Evolutionary conservation across 2,329 filamentous ascomycete genomes (phyloP).

Genomic region (Fusarium mexicanum): DNA sequence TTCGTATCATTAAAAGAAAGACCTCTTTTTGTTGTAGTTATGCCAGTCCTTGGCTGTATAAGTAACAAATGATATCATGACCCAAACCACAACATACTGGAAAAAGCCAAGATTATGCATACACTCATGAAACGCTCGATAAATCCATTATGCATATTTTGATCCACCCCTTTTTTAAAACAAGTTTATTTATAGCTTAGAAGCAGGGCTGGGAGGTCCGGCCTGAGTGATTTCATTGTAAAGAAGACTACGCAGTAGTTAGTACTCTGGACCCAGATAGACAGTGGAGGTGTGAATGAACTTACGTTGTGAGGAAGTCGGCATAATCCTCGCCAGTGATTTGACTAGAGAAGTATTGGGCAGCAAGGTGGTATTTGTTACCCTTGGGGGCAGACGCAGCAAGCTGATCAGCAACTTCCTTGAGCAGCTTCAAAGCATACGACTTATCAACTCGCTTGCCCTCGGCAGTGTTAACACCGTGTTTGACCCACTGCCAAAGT

Average conservation of each 20-base stretch:
- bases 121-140: conserved; percentile 30
- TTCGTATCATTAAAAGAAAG: not conserved
- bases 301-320: conserved; percentile 89
- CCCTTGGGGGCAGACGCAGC: conserved; percentile 80
- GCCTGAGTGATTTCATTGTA: conserved; percentile 89
- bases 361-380: conserved; percentile 91
- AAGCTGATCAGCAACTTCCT: conserved; percentile 84
- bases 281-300: conserved; percentile 24
- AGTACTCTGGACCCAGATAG: not conserved
- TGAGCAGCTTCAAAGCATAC: conserved; percentile 85
- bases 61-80: conserved; percentile 31
- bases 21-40: conserved; percentile 14
- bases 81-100: conserved; percentile 5
- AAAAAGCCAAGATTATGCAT: conserved; percentile 11
- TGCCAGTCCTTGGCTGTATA: conserved; percentile 9
- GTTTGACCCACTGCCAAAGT: conserved; percentile 94
- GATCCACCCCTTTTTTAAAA: not conserved
- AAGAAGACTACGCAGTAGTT: conserved; percentile 67
- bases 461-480: conserved; percentile 78
- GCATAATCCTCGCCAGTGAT: conserved; percentile 98
- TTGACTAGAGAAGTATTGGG: conserved; percentile 91
- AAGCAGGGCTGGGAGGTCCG: conserved; percentile 67
- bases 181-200: conserved; percentile 64
- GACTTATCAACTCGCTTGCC: conserved; percentile 94
- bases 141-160: conserved; percentile 12